Evolutionary conservation across 2,329 filamentous ascomycete genomes (phyloP).

Genomic region (Aureobasidium subglaciale): DNA sequence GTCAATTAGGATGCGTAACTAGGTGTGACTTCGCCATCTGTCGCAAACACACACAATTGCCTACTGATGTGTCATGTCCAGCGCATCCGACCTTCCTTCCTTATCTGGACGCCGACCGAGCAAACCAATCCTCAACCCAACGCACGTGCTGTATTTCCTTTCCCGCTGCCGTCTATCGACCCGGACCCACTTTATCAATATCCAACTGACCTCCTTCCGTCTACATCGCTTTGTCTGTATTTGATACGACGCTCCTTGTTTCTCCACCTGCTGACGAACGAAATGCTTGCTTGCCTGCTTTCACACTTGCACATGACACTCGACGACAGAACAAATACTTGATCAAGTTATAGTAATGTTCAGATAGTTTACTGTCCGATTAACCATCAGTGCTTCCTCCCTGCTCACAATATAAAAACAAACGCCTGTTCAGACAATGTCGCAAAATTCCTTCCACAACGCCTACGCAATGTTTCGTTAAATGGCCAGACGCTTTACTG

Average conservation of each 20-base stretch:
- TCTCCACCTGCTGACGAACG: too few species aligned
- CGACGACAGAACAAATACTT: too few species aligned
- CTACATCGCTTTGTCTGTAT: neutral
- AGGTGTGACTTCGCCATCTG: too few species aligned
- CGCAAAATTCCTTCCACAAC: conserved; percentile 7
- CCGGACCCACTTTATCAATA: neutral
- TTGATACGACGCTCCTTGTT: neutral
- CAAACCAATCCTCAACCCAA: neutral
- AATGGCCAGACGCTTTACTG: conserved; percentile 2
- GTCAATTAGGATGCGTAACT: neutral
- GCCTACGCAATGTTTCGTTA: conserved; percentile 14
- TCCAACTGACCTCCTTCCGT: too few species aligned
- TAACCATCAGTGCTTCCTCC: neutral
- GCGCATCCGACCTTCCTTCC: conserved; percentile 6
- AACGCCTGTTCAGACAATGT: neutral
- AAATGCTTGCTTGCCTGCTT: neutral
- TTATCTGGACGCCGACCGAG: neutral
- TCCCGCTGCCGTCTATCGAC: neutral
- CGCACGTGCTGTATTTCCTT: conserved; percentile 6
- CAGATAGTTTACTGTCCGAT: neutral
- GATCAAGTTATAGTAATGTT: too few species aligned
- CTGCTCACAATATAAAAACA: neutral
- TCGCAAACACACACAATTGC: too few species aligned
- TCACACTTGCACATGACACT: neutral
- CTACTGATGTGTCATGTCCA: conserved; percentile 10